A percentile compares a stretch with the other conserved stretches of the same genome.
phyloP scores from a whole-genome alignment of 805 yeast genomes.

The Helenozyma baotianmanensis region DNA sequence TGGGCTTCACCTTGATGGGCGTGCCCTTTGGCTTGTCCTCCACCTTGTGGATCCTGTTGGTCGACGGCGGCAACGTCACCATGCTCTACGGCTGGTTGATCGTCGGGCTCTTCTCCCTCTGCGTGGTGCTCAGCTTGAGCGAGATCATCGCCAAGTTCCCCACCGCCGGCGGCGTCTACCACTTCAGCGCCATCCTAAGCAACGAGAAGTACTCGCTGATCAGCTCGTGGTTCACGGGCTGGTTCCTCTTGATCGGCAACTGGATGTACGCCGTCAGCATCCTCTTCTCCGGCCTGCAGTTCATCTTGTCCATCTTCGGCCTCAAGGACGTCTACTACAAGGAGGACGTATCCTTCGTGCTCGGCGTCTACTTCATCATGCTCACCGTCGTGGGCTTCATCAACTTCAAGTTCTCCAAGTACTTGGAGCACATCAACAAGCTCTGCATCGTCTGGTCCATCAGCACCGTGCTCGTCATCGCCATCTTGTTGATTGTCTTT shows the following conservation, averaged over 20 bases:
- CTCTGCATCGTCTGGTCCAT: slow-evolving; percentile 74
- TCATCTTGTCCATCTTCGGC: slow-evolving; percentile 63
- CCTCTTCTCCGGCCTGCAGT: slow-evolving; percentile 72
- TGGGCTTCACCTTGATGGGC: slow-evolving; percentile 78
- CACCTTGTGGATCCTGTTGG: slow-evolving; percentile 64
- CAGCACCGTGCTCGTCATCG: slow-evolving; percentile 65
- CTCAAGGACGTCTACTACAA: slow-evolving; percentile 55
- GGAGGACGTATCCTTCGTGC: slow-evolving; percentile 51
- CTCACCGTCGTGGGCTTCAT: slow-evolving; percentile 58
- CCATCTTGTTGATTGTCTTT: slow-evolving; percentile 54
- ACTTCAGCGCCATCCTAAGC: slow-evolving; percentile 69
- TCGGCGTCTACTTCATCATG: slow-evolving; percentile 52
- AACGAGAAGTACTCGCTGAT: slow-evolving; percentile 51
- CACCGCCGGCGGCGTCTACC: slow-evolving; percentile 71
- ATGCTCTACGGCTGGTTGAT: slow-evolving; percentile 71
- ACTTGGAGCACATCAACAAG: slow-evolving; percentile 60
- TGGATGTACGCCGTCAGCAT: slow-evolving; percentile 75
- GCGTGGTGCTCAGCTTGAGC: slow-evolving; percentile 67
- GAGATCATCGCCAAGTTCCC: slow-evolving; percentile 78
- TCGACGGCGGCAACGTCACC: slow-evolving; percentile 75
- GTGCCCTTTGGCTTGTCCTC: slow-evolving; percentile 77
- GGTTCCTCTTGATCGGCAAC: slow-evolving; percentile 69
- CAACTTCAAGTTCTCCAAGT: slow-evolving; percentile 55
- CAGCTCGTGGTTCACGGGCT: slow-evolving; percentile 75
- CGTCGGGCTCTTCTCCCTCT: slow-evolving; percentile 57